phyloP scores from a whole-genome alignment of 148 eudicot genomes.

The Rhododendron vialii region DNA sequence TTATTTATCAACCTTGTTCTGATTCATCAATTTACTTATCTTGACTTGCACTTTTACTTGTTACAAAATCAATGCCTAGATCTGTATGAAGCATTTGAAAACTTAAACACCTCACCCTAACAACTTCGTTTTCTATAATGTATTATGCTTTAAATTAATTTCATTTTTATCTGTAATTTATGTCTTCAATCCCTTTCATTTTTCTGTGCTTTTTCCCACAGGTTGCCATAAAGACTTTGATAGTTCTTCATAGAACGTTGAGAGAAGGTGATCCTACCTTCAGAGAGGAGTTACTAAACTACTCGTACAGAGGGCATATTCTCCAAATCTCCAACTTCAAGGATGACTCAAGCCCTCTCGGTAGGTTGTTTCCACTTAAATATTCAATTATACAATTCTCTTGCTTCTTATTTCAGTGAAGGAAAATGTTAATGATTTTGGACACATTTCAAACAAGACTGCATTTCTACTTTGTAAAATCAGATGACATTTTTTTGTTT shows the following conservation, averaged over 20 bases:
- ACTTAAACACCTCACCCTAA: background rate
- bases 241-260: slow-evolving; percentile 82
- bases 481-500: background rate
- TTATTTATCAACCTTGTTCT: background rate
- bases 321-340: slow-evolving; percentile 84
- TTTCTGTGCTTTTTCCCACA: slow-evolving; percentile 15
- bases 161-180: background rate
- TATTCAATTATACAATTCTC: background rate
- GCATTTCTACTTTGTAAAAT: background rate
- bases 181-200: background rate
- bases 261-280: slow-evolving; percentile 96
- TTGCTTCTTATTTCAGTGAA: background rate
- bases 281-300: slow-evolving; percentile 78
- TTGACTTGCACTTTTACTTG: background rate
- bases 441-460: background rate
- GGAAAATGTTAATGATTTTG: background rate
- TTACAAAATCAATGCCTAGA: background rate
- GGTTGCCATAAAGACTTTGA: slow-evolving; percentile 90
- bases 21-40: background rate
- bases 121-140: background rate
- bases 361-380: slow-evolving; percentile 26
- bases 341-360: slow-evolving; percentile 93
- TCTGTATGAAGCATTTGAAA: background rate
- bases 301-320: slow-evolving; percentile 68
- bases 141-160: background rate